phyloP scores from a whole-genome alignment of 2,329 filamentous ascomycete genomes.

The Aspergillus udagawae region DNA sequence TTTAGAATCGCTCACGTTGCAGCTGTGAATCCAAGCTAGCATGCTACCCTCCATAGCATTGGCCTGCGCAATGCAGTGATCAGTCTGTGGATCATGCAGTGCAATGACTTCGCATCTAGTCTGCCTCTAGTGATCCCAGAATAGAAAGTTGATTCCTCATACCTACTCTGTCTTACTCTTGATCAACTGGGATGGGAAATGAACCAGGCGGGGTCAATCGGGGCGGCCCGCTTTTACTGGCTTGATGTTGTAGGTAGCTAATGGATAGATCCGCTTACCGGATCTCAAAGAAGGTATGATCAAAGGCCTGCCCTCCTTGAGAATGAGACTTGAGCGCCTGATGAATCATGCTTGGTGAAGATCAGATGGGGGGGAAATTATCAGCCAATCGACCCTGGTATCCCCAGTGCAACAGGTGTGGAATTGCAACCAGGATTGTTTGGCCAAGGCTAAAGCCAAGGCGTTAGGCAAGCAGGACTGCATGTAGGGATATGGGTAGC shows the following conservation, averaged over 20 bases:
- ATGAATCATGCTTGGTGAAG: neutral
- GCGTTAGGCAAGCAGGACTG: neutral
- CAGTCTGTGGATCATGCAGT: neutral
- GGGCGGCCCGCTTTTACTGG: neutral
- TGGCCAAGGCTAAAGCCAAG: neutral
- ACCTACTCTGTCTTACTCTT: neutral
- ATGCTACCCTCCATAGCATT: neutral
- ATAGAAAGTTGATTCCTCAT: neutral
- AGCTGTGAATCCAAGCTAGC: neutral
- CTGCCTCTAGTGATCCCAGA: neutral
- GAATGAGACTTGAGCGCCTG: neutral
- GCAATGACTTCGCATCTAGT: neutral
- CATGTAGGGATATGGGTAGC: neutral
- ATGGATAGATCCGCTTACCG: neutral
- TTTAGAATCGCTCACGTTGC: neutral
- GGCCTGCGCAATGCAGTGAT: neutral
- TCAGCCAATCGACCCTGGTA: neutral
- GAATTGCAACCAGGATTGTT: neutral
- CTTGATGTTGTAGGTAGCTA: neutral
- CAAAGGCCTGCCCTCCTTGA: too few species aligned
- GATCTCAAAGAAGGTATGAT: neutral
- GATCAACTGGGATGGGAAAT: neutral
- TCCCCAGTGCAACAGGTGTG: neutral
- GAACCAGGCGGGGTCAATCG: neutral
- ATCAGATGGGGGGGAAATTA: neutral